A percentile compares a stretch with the other conserved stretches of the same genome.
phyloP scores from a whole-genome alignment of 495 filamentous ascomycete species.

The Clohesyomyces aquaticus region DNA sequence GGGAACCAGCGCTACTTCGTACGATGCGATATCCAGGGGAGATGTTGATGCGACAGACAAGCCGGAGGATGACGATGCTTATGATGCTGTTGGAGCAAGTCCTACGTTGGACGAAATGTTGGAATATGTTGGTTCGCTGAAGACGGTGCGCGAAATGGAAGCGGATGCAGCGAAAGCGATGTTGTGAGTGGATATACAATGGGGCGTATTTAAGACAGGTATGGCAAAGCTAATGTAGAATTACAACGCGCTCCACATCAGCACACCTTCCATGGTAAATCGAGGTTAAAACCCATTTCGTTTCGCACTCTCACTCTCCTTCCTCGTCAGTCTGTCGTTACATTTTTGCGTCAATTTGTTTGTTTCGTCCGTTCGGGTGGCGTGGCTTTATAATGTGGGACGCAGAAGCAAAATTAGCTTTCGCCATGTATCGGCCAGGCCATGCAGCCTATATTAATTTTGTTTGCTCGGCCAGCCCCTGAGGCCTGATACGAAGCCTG shows the following conservation, averaged over 20 bases:
- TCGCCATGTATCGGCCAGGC: too few species aligned
- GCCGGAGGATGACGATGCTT: background rate
- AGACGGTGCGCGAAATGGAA: background rate
- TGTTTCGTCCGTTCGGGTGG: too few species aligned
- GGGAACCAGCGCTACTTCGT: background rate
- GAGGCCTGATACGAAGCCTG: background rate
- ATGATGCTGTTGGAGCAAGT: background rate
- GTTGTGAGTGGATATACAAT: background rate
- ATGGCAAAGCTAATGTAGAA: too few species aligned
- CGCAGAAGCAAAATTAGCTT: too few species aligned
- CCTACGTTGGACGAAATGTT: background rate
- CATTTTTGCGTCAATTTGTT: too few species aligned
- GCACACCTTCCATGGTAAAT: too few species aligned
- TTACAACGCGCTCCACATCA: too few species aligned
- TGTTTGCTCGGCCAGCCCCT: background rate
- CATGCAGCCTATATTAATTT: background rate
- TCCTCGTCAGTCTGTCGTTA: too few species aligned
- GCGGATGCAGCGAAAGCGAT: background rate
- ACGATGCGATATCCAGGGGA: background rate
- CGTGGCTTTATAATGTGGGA: too few species aligned
- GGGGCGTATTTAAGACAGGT: too few species aligned
- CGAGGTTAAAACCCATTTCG: too few species aligned
- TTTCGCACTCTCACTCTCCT: too few species aligned
- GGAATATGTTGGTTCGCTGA: background rate
- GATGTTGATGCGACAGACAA: background rate